Conservation (phyloP, 768 basidiomycete genomes). For the Lyophyllum decastes region DNA sequence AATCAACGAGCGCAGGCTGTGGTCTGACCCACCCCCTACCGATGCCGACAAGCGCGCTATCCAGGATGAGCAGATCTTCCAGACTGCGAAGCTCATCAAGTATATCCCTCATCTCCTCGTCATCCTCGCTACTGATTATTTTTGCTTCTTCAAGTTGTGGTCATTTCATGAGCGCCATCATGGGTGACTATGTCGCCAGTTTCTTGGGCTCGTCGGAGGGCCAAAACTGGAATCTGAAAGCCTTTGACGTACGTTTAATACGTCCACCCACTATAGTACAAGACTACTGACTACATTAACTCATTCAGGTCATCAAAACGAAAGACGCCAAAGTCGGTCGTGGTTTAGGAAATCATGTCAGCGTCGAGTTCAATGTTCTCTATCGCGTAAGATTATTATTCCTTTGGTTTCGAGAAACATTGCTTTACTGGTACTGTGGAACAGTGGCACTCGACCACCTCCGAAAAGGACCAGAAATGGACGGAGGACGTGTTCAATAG, state of each 20-base stretch:
- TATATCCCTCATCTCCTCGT: constrained; percentile 20
- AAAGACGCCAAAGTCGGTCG: constrained; percentile 36
- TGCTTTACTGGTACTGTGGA: too few species aligned
- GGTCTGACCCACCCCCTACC: constrained; percentile 41
- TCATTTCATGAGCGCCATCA: constrained; percentile 54
- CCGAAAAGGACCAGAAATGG: constrained; percentile 50
- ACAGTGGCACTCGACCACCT: constrained; percentile 63
- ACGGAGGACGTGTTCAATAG: constrained; percentile 46
- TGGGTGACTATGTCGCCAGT: constrained; percentile 59
- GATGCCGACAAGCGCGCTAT: constrained; percentile 24
- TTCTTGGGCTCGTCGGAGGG: constrained; percentile 59
- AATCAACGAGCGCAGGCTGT: constrained; percentile 55
- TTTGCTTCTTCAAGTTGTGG: constrained; percentile 42
- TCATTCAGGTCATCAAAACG: constrained; percentile 33
- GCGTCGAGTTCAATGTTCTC: constrained; percentile 63
- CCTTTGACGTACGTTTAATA: constrained; percentile 36
- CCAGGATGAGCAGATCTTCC: constrained; percentile 62
- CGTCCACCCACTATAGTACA: too few species aligned
- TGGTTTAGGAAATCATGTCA: constrained; percentile 65
- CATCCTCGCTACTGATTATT: neutral
- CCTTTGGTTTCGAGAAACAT: too few species aligned
- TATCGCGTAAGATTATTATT: constrained; percentile 39
- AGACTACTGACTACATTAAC: neutral
- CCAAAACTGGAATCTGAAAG: constrained; percentile 51
- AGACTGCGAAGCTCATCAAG: constrained; percentile 55